Base-by-base conservation (phyloP, 129 eudicot species). In the Scalesia atractyloides region DNA sequence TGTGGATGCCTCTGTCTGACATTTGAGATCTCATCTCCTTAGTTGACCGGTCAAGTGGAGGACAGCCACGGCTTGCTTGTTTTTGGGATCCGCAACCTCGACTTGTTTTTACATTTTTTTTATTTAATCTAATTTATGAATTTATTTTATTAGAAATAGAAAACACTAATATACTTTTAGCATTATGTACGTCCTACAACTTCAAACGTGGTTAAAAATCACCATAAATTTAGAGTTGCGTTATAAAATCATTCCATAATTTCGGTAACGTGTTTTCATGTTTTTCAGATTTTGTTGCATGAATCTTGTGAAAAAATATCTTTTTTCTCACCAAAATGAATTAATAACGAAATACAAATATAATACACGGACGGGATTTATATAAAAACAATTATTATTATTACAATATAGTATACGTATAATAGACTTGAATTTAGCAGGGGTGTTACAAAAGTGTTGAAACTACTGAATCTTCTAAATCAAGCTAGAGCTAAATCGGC, bases 1-100 rank as follows among this genome's bases (percentile, higher is more conserved):
- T 78, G 72, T 63, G 2, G 37, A 66, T 75, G 57, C 48, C 46
- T 73, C 66, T 9, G 14, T 46, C 51, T 72, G 59, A 69, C 64
- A 77, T 59, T 69, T 63, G 26, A 43, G 82, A 78, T 78, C 77
- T 52, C 82, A 78, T 78, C 82, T 78, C 82, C 82, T 24, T 64
- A 64, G 72, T 78, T 71, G 73, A 58, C 67, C 78, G 82, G 82
- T 78, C 82, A 78, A 78, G 82, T 78, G 73, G 53, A 71, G 57
- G 73, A 72, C 82, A 78, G 52, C 33, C 77, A 71, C 49, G 41
- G 77, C 11, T 71, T 71, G 68, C 82, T 78, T 72, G 59, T 63
- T 71, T 78, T 78, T 43, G 30, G 82, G 82, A 78, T 72, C 44
- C 20, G 5, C 11, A 22, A 26, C 73, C 67, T 65, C 59, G 33